Evolutionary conservation across 2,329 filamentous ascomycete species (phyloP), one percentile per base, ranked within the genome.

Genomic region (Curvularia lunata): DNA sequence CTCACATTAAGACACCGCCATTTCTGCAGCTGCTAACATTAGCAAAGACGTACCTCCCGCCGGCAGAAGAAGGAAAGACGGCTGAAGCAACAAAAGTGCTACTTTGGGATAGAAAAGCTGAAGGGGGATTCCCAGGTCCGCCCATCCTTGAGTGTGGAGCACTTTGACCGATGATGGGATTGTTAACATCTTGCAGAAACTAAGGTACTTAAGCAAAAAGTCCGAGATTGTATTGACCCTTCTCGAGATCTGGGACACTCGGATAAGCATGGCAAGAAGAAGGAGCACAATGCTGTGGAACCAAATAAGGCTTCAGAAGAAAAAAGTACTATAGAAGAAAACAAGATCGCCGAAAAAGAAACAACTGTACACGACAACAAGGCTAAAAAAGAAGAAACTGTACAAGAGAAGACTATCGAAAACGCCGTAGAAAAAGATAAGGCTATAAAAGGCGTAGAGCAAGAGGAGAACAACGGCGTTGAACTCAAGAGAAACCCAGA

Each of bases 101-200:
- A 2, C 81, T 98, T 30, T 99, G 95, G 95, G 92, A 98, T 81
- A 85, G 95, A 61, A 96, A 92, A 75, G 74, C 78, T 3, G 89
- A 97, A 72, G 91, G 91, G 28, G 93, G 95, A 0, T 99, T 99
- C 77, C 95, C 94, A 59, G 85, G 85, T 34, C 47, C 1, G 32
- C n/a, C n/a, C 16, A 27, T 27, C 19, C 41, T n/a, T 21, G 23
- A 25, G 13, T 18, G 5, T 7, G 7, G 2, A 5, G 16, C 34
- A 18, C 2, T 7, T 1, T 18, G 7, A 16, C 5, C 16, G 34
- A n/a, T 12, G 7, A n/a, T 7, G 16, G 18, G 21, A 19, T 19
- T 16, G 34, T 50, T 64, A 25, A 57, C 40, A 23, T 19, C 25
- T 12, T 13, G 28, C 58, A 79, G 92, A 97, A 79, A 92, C 91